Evolutionary conservation across 2,329 filamentous ascomycete species (phyloP).

Genomic region (Peltaster fructicola): DNA sequence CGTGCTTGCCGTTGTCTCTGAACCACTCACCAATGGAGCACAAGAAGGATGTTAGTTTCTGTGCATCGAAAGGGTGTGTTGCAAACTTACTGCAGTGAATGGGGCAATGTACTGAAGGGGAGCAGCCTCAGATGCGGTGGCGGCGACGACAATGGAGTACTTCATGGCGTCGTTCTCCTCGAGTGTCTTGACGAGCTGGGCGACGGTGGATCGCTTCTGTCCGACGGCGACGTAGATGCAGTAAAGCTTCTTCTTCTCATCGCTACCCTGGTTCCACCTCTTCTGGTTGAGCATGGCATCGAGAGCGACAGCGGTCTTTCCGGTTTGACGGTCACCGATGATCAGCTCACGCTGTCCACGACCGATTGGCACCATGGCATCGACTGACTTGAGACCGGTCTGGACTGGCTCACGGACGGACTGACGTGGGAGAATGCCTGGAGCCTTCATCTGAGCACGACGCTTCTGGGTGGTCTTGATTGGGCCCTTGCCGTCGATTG

Average conservation of each 20-base stretch:
- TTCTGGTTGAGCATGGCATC: conserved; percentile 99
- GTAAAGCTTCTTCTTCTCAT: conserved; percentile 98
- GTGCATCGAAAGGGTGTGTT: too few species aligned
- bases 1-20: conserved; percentile 71
- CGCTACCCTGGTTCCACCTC: conserved; percentile 75
- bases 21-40: conserved; percentile 43
- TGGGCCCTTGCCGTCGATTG: conserved; percentile 98
- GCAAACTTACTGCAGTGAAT: conserved; percentile 53
- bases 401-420: conserved; percentile 98
- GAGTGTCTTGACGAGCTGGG: conserved; percentile 97
- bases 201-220: conserved; percentile 98
- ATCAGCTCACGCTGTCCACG: conserved; percentile 99
- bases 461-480: conserved; percentile 80
- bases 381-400: conserved; percentile 97
- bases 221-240: conserved; percentile 98
- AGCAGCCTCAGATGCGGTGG: conserved; percentile 91
- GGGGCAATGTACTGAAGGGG: conserved; percentile 88
- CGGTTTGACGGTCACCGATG: conserved; percentile 99
- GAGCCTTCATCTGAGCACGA: conserved; percentile 97
- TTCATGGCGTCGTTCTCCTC: conserved; percentile 99
- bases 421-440: conserved; percentile 88
- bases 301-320: conserved; percentile 96
- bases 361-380: conserved; percentile 98
- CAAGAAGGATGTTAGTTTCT: conserved; percentile 1
- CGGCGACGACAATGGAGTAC: conserved; percentile 85